phyloP scores from a whole-genome alignment of 805 yeast genomes.

The Candida parachauliodes region DNA sequence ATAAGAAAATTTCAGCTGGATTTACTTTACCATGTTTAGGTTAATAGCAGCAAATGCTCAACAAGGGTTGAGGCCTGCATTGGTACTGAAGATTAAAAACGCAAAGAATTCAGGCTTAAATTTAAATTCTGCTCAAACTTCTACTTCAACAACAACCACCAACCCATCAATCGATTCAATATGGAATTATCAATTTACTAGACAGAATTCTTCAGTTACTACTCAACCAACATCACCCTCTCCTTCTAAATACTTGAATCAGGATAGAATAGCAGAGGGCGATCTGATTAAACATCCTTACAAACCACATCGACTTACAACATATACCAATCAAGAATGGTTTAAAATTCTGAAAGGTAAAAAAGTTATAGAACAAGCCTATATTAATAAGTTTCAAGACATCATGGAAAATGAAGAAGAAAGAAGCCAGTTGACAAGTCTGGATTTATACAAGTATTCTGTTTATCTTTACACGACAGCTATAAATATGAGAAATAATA shows the following conservation, averaged over 20 bases:
- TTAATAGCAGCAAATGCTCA: slow-evolving; percentile 35
- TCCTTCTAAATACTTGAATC: neutral
- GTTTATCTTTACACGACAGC: slow-evolving; percentile 22
- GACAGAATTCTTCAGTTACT: slow-evolving; percentile 17
- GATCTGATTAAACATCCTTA: slow-evolving; percentile 13
- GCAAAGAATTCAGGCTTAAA: slow-evolving; percentile 12
- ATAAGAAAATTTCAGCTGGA: too few species aligned
- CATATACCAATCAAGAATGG: slow-evolving; percentile 13
- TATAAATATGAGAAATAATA: slow-evolving; percentile 25
- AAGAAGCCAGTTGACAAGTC: slow-evolving; percentile 14
- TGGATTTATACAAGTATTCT: slow-evolving; percentile 22
- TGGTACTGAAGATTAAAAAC: slow-evolving; percentile 34
- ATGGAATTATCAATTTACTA: slow-evolving; percentile 12
- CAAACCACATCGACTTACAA: slow-evolving; percentile 15
- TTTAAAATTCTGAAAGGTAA: neutral
- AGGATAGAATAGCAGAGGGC: slow-evolving; percentile 15
- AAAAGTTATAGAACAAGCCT: neutral
- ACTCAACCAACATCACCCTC: neutral
- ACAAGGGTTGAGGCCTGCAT: slow-evolving; percentile 32
- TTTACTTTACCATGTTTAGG: slow-evolving; percentile 28
- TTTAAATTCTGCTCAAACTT: slow-evolving; percentile 3
- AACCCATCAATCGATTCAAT: neutral
- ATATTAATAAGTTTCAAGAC: slow-evolving; percentile 6
- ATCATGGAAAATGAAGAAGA: slow-evolving; percentile 21
- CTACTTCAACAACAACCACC: slow-evolving; percentile 10